These are phyloP conservation scores for Blastobotrys ciferrii DNA, from an alignment of 1,139 yeast species.

Conservation along the genomic window DNA sequence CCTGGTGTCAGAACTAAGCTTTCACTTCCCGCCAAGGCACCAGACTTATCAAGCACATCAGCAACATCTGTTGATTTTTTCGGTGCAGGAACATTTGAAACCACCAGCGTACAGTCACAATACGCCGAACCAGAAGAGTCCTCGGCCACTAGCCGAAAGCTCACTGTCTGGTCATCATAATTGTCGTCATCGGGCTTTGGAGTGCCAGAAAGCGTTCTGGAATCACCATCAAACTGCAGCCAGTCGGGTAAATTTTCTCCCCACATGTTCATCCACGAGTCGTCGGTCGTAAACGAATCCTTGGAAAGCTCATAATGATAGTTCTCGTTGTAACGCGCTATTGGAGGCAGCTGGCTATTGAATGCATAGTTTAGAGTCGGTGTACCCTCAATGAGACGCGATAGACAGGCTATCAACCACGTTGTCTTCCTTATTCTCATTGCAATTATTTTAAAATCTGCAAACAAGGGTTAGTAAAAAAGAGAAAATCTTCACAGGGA, in stretches of 20 bases:
- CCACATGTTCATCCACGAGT: constrained; percentile 12
- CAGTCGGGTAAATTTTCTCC: constrained; percentile 60
- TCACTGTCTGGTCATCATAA: constrained; percentile 40
- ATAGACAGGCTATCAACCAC: constrained; percentile 1
- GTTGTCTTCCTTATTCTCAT: not conserved
- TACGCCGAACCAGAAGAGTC: constrained; percentile 52
- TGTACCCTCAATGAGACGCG: constrained; percentile 3
- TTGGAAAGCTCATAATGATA: constrained; percentile 70
- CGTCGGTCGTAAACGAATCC: constrained; percentile 62
- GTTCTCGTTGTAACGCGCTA: constrained; percentile 65
- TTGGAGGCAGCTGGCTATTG: constrained; percentile 78
- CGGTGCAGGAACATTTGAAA: constrained; percentile 43
- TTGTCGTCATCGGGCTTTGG: constrained; percentile 54
- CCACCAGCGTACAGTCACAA: constrained; percentile 54
- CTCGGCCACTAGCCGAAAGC: constrained; percentile 57
- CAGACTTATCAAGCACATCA: constrained; percentile 15
- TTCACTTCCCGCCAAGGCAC: constrained; percentile 53
- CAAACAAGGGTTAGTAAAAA: not conserved
- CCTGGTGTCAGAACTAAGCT: constrained; percentile 77
- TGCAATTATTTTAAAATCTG: not conserved
- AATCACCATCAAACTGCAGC: constrained; percentile 64
- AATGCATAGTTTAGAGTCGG: constrained; percentile 78
- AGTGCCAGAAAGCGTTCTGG: constrained; percentile 67
- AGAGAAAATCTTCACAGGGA: not conserved
- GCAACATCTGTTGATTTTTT: constrained; percentile 17